Percentiles rank a stretch among this genome's conserved stretches.
phyloP scores from a whole-genome alignment of 371 early-diverging fungal genomes.

The Rhizoclosmatium hyalinum region DNA sequence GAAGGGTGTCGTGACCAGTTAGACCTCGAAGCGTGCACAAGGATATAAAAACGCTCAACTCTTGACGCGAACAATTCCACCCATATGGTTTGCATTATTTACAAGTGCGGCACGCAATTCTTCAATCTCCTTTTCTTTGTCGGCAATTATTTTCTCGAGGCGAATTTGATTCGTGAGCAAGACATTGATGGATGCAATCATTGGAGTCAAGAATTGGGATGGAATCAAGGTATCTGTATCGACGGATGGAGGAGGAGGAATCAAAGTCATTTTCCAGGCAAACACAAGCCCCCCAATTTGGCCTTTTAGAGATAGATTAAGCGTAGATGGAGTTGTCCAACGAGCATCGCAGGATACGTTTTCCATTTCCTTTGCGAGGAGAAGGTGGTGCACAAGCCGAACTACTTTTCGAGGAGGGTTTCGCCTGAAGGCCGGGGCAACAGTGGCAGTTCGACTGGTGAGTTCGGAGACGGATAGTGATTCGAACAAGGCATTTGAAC shows the following conservation, averaged over 20 bases:
- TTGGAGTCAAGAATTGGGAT: neutral
- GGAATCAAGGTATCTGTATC: neutral
- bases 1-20: neutral
- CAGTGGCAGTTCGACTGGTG: neutral
- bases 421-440: slow-evolving; percentile 24
- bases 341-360: neutral
- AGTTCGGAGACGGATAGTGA: neutral
- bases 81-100: neutral
- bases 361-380: neutral
- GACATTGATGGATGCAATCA: neutral
- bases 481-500: neutral
- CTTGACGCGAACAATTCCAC: neutral
- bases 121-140: neutral
- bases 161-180: neutral
- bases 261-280: slow-evolving; percentile 23
- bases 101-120: neutral
- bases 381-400: neutral
- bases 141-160: neutral
- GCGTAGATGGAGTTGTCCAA: neutral
- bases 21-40: neutral
- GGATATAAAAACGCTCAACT: neutral
- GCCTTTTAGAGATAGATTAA: slow-evolving; percentile 10
- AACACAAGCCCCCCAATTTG: slow-evolving; percentile 13
- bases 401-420: slow-evolving; percentile 22
- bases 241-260: neutral